Conservation (phyloP, 179 eudicot genomes). For the Gypsophila paniculata region DNA sequence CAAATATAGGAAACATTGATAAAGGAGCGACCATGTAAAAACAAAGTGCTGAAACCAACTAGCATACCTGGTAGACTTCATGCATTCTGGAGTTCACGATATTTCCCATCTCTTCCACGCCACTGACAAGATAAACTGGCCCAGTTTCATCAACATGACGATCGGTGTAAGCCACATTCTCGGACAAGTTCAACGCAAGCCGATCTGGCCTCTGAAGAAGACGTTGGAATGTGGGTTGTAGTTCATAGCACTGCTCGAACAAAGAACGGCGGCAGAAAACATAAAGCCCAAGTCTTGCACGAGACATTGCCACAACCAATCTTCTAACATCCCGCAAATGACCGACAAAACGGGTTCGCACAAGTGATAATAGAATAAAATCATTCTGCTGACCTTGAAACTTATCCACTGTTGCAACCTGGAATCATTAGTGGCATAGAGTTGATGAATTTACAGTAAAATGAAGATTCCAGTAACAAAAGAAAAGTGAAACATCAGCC, state of each 20-base stretch:
- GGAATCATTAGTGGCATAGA: slow-evolving; percentile 20
- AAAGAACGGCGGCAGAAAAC: slow-evolving; percentile 89
- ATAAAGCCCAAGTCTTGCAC: slow-evolving; percentile 93
- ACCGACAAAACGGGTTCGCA: slow-evolving; percentile 93
- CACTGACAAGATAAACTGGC: slow-evolving; percentile 55
- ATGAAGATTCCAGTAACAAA: background rate
- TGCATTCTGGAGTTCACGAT: slow-evolving; percentile 66
- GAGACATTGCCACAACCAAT: slow-evolving; percentile 96
- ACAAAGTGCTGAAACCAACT: background rate
- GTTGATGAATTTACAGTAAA: background rate
- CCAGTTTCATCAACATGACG: slow-evolving; percentile 75
- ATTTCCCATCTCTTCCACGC: slow-evolving; percentile 68
- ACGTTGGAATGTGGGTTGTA: slow-evolving; percentile 81
- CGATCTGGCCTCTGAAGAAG: slow-evolving; percentile 79
- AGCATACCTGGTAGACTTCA: slow-evolving; percentile 59
- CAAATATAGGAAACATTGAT: background rate
- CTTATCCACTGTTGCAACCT: slow-evolving; percentile 96
- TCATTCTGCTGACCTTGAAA: slow-evolving; percentile 99
- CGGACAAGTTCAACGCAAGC: slow-evolving; percentile 68
- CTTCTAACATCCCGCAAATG: slow-evolving; percentile 98
- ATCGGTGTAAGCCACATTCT: slow-evolving; percentile 48
- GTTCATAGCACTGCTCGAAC: slow-evolving; percentile 90
- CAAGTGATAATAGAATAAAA: slow-evolving; percentile 79
- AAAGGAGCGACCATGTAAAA: slow-evolving; percentile 7
- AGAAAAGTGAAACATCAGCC: background rate